Conservation (phyloP, 2,329 filamentous ascomycete species). For the Aspergillus niger region DNA sequence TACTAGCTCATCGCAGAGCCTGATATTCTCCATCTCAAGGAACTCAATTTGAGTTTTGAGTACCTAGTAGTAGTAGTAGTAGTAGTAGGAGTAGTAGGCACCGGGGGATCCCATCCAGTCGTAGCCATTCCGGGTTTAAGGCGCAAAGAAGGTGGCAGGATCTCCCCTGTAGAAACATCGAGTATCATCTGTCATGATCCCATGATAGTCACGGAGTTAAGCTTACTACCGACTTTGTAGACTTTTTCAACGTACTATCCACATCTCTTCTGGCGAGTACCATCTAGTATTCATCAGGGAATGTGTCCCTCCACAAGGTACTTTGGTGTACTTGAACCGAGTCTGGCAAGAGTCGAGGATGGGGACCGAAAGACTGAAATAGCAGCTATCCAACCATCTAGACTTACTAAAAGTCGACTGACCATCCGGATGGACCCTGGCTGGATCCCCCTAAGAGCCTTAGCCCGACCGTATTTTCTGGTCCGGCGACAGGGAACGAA, state of each 20-base stretch:
- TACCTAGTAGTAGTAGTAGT: no score
- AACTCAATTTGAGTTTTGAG: no score
- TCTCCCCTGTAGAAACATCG: no score
- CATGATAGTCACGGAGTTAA: not conserved
- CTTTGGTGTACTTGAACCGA: not conserved
- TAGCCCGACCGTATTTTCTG: conserved; percentile 10
- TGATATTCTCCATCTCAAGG: no score
- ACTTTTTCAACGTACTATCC: not conserved
- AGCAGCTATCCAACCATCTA: not conserved
- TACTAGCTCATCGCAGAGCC: no score
- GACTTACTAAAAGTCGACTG: not conserved
- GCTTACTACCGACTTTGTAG: not conserved
- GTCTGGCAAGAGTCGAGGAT: not conserved
- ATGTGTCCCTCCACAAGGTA: no score
- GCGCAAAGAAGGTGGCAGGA: no score
- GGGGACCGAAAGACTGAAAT: conserved; percentile 8
- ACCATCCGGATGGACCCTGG: conserved; percentile 6
- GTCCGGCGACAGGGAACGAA: conserved; percentile 11
- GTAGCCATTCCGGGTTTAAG: no score
- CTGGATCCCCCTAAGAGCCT: conserved; percentile 1
- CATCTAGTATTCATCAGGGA: no score
- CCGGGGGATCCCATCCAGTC: no score
- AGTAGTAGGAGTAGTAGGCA: no score
- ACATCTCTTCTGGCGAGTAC: not conserved
- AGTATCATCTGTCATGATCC: not conserved